Percentiles rank a stretch among this genome's conserved stretches.
These are phyloP conservation scores for Tilletiaria anomala DNA, from an alignment of 1,284 basidiomycete genomes.

Conservation along the genomic window DNA sequence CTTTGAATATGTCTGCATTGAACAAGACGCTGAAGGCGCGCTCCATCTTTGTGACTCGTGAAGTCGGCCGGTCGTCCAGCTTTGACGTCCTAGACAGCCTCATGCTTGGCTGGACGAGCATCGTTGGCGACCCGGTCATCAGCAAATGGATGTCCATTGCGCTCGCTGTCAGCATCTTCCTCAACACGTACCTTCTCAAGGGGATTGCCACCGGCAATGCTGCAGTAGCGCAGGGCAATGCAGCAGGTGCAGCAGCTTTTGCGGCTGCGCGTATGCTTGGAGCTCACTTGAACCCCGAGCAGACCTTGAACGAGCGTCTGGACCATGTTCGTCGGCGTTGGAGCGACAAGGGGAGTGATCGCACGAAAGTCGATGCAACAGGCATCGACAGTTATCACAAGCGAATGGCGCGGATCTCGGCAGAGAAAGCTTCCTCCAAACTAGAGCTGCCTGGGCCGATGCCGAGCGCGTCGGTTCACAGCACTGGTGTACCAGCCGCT, in stretches of 20 bases:
- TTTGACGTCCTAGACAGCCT: constrained; percentile 57
- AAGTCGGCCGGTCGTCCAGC: constrained; percentile 8
- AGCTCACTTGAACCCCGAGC: constrained; percentile 18
- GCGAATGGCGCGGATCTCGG: constrained; percentile 20
- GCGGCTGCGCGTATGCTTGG: constrained; percentile 37
- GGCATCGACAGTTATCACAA: constrained; percentile 42
- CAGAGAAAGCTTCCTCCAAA: no score
- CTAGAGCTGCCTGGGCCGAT: no score
- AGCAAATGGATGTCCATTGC: constrained; percentile 89
- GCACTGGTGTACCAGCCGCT: constrained; percentile 11
- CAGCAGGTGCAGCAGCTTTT: constrained; percentile 34
- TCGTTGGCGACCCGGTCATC: constrained; percentile 86
- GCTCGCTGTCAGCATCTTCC: constrained; percentile 68
- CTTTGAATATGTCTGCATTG: no score
- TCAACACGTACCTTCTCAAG: constrained; percentile 89
- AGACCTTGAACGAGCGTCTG: constrained; percentile 3
- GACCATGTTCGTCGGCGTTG: no score
- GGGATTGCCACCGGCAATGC: constrained; percentile 45
- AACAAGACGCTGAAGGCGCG: constrained; percentile 3
- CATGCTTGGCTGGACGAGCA: constrained; percentile 83
- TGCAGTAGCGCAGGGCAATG: constrained; percentile 33
- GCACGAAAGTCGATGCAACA: constrained; percentile 30
- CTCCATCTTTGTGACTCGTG: constrained; percentile 7
- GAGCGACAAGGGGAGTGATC: no score
- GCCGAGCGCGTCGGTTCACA: neutral